Base-by-base conservation (phyloP, 2,329 filamentous ascomycete genomes). In the Fusarium aywerte region DNA sequence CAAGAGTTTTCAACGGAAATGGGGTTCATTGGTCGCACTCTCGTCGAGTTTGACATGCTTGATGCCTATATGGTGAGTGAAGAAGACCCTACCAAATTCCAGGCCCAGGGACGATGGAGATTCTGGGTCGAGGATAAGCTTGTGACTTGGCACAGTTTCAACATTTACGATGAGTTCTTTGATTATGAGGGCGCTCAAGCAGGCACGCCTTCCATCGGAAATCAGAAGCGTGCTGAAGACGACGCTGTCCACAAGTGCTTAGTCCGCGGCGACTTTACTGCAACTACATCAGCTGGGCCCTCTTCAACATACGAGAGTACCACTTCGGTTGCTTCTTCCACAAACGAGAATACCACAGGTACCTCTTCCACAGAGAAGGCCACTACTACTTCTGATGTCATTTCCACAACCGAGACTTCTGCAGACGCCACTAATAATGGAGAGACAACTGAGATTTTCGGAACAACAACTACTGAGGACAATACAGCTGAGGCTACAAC, bases 91-190 rank as follows among this genome's bases (percentile, higher is more conserved):
- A 35, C 39, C 4, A 39, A 62, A n/a, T n/a, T n/a, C n/a, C 7
- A n/a, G n/a, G n/a, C n/a, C n/a, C n/a, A n/a, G n/a, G 67, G 38
- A 16, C 54, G 64, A 40, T 70, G 67, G 68, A 65, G 68, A 21
- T 48, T 69, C 12, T 70, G 68, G 68, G 67, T 70, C 21, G 68
- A 70, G 40, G 68, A 65, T 25, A 31, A 49, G 18, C 50, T 69
- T 8, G 36, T 67, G 4, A 60, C 60, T 2, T 60, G 21, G 2
- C 66, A 67, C 9, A 64, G 65, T 27, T 69, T 70, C 16, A 11
- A 47, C n/a, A n/a, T n/a, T n/a, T n/a, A n/a, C n/a, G n/a, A n/a
- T n/a, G n/a, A n/a, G n/a, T n/a, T n/a, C n/a, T n/a, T n/a, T n/a
- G n/a, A n/a, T n/a, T n/a, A n/a, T n/a, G n/a, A n/a, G n/a, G n/a